phyloP scores from a whole-genome alignment of 148 eudicot species.

The Vaccinium myrtillus region DNA sequence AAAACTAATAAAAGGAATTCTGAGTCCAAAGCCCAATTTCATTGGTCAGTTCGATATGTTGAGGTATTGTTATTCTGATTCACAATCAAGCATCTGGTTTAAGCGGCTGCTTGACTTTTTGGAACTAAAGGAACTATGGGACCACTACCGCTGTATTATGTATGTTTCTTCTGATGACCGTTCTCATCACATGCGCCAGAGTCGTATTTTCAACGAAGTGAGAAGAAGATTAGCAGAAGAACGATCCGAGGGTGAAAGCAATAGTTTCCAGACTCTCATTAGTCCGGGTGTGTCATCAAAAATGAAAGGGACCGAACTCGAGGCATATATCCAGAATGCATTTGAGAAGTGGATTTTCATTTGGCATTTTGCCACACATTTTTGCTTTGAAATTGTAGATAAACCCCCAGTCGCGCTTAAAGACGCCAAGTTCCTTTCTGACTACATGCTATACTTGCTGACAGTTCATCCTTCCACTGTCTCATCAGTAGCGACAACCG shows the following conservation, averaged over 20 bases:
- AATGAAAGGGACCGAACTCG: neutral
- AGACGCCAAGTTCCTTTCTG: neutral
- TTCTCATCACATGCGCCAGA: neutral
- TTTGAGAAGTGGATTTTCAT: neutral
- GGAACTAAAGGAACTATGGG: neutral
- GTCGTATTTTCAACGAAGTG: neutral
- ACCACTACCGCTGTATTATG: neutral
- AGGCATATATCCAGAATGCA: neutral
- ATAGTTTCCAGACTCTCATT: neutral
- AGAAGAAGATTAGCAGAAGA: neutral
- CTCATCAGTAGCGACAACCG: neutral
- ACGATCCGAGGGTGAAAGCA: no score
- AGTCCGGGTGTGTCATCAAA: neutral
- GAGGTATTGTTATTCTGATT: neutral
- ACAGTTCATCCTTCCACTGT: neutral
- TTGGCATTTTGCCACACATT: neutral
- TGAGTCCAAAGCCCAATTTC: neutral
- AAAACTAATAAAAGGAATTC: neutral
- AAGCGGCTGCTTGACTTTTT: neutral
- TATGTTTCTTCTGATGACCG: neutral
- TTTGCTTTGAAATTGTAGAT: neutral
- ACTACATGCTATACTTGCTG: conserved; percentile 6
- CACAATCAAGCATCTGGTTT: neutral
- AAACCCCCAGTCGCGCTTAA: neutral
- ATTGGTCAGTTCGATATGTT: conserved; percentile 2